Evolutionary conservation across 257 asterid genomes (phyloP), one percentile per base, ranked within the genome.

Genomic region (Striga asiatica): DNA sequence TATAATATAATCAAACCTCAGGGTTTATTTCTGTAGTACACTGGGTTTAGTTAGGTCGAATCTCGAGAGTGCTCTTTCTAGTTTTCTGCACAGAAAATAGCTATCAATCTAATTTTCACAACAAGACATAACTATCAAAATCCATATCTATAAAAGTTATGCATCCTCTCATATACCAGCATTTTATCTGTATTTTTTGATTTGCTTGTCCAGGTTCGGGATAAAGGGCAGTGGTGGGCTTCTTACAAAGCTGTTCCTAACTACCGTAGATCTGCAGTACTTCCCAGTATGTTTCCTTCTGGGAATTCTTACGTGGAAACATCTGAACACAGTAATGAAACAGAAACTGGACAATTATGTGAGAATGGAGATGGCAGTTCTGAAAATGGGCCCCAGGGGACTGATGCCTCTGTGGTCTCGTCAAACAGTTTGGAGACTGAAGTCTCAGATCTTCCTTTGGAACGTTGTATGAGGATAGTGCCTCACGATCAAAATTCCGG

Each of bases 401-500:
- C 34, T 20, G 73, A 74, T 56, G 83, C 67, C 69, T 49, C 68
- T 53, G 54, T 60, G 51, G 69, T 49, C 62, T 64, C 74, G 32
- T 29, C 70, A 35, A 62, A 66, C 60, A 35, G 24, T 56, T 39
- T 51, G 65, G 94, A 76, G 55, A 84, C 80, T 68, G 96, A 91
- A 77, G 77, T 81, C 62, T 80, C 94, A 11, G 76, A 60, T 62
- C 62, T 92, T 37, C 99, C 99, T 53, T 66, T 92, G 58, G 97
- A 88, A 70, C 97, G 62, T 50, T 88, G 99, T 73, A 79, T 92
- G 95, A 77, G 97, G 82, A 84, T 92, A 64, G 97, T 84, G 57
- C 97, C 97, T 62, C 97, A 92, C 73, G 97, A 92, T 70, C 94
- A 92, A 72, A 82, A 92, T 70, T 84, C 97, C 18, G 99, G 99